phyloP scores from a whole-genome alignment of 257 asterid genomes.

The Primulina huaijiensis region DNA sequence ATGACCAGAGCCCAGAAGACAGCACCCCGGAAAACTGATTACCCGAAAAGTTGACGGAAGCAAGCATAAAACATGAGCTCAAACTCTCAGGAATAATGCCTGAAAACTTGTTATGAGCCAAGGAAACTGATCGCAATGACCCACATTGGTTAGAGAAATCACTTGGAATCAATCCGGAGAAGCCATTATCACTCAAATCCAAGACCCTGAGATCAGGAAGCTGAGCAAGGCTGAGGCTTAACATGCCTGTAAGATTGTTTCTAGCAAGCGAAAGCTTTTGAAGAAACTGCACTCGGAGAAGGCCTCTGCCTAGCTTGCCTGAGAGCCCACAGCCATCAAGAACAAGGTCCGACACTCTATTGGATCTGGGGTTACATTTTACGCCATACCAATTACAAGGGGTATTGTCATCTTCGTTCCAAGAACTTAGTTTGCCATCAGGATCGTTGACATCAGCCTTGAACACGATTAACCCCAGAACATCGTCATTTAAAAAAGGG shows the following conservation, averaged over 20 bases:
- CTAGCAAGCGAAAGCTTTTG: constrained; percentile 62
- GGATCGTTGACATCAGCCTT: constrained; percentile 85
- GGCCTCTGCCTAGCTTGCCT: constrained; percentile 85
- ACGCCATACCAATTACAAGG: constrained; percentile 89
- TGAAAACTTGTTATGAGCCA: constrained; percentile 62
- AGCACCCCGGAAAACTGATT: constrained; percentile 75
- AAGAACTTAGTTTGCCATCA: constrained; percentile 58
- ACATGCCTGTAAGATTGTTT: constrained; percentile 73
- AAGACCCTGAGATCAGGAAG: constrained; percentile 60
- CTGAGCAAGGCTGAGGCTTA: constrained; percentile 66
- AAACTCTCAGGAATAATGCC: constrained; percentile 78
- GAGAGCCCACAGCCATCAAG: constrained; percentile 82
- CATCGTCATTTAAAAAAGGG: constrained; percentile 89
- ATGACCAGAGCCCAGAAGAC: constrained; percentile 66
- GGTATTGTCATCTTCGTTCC: constrained; percentile 90
- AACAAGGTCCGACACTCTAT: constrained; percentile 81
- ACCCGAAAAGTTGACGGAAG: constrained; percentile 62
- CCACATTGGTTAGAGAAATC: constrained; percentile 88
- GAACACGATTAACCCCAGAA: constrained; percentile 85
- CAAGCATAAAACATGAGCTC: constrained; percentile 68
- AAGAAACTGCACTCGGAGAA: constrained; percentile 73
- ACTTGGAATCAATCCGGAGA: constrained; percentile 53
- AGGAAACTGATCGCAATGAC: constrained; percentile 62
- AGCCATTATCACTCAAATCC: constrained; percentile 74
- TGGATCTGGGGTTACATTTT: constrained; percentile 85